Percentiles rank a stretch among this genome's conserved stretches.
Evolutionary conservation across 2,329 filamentous ascomycete species (phyloP).

Genomic region (Periconia digitata): DNA sequence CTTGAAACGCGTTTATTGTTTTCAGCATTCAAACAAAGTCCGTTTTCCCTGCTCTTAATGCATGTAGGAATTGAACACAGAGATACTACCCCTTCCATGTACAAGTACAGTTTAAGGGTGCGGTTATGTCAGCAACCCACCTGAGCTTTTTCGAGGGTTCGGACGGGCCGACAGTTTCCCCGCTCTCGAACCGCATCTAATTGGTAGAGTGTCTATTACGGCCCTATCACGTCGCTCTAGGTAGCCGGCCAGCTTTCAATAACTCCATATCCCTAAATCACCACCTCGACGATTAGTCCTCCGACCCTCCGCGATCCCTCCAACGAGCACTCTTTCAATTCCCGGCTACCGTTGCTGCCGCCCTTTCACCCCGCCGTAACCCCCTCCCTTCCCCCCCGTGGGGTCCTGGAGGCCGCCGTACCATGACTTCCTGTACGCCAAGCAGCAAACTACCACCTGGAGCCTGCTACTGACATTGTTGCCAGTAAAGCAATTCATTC

Average conservation of each 20-base stretch:
- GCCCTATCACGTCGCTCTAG: not conserved
- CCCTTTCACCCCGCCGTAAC: conserved; percentile 14
- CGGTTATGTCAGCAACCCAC: not conserved
- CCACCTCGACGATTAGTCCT: not conserved
- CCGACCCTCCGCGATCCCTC: not conserved
- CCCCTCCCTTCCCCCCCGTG: conserved; percentile 38
- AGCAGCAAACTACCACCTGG: conserved; percentile 23
- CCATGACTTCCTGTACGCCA: conserved; percentile 61
- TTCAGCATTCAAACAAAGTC: no score
- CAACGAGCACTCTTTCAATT: not conserved
- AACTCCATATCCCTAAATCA: not conserved
- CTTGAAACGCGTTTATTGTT: no score
- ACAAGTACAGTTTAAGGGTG: not conserved
- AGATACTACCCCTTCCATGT: no score
- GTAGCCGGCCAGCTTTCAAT: not conserved
- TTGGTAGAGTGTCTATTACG: not conserved
- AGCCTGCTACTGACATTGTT: conserved; percentile 30
- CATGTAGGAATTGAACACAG: no score
- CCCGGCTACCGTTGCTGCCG: not conserved
- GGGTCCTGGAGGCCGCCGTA: conserved; percentile 53
- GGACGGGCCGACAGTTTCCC: conserved; percentile 1
- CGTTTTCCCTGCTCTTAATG: no score
- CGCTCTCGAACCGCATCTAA: not conserved
- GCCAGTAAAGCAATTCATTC: conserved; percentile 98
- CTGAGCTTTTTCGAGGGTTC: not conserved